Evolutionary conservation across 2,329 filamentous ascomycete species (phyloP).

Genomic region (Fusarium subglutinans): DNA sequence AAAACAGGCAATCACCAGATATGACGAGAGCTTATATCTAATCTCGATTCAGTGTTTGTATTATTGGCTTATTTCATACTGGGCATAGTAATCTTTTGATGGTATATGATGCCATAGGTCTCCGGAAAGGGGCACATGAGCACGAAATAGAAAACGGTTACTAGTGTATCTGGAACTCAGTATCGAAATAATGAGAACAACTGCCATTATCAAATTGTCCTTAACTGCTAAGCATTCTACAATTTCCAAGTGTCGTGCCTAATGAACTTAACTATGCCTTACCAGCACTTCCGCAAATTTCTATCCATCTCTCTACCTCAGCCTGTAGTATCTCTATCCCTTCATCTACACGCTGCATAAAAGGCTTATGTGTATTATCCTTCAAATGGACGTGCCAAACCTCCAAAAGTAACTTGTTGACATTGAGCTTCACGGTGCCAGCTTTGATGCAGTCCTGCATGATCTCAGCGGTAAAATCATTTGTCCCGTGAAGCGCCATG

Average conservation of each 20-base stretch:
- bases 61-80: not conserved
- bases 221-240: not conserved
- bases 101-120: not conserved
- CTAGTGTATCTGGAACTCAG: too few species aligned
- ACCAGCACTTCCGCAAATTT: constrained; percentile 29
- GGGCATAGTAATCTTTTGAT: not conserved
- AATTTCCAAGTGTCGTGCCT: not conserved
- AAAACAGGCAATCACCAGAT: not conserved
- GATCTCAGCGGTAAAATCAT: constrained; percentile 60
- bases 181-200: rapidly evolving
- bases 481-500: constrained; percentile 65
- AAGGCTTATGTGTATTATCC: not conserved
- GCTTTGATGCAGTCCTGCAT: constrained; percentile 61
- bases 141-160: not conserved
- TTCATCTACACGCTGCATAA: constrained; percentile 22
- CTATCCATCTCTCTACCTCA: constrained; percentile 32
- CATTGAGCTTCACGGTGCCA: constrained; percentile 66
- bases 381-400: constrained; percentile 17
- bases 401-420: constrained; percentile 63
- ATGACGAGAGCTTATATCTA: not conserved
- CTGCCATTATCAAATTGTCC: too few species aligned
- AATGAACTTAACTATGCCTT: not conserved
- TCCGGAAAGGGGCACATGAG: not conserved
- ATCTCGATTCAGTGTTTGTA: not conserved
- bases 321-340: constrained; percentile 21